Evolutionary conservation across 345 rosid species (phyloP), one percentile per base, ranked within the genome.

Genomic region (Hibiscus syriacus): DNA sequence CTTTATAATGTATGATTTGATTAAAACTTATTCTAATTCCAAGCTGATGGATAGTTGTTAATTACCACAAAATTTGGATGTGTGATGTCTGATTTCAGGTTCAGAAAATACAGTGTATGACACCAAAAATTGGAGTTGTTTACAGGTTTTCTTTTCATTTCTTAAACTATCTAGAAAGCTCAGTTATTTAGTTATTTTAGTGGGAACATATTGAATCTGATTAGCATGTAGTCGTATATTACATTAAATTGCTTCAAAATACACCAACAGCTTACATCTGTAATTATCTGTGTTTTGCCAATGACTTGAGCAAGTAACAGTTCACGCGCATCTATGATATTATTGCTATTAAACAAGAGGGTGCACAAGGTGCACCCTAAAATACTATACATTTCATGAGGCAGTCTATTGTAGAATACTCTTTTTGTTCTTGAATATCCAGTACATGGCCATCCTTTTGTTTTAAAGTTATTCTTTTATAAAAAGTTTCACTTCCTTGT

Each of bases 71-170:
- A 60, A n/a, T 65, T 20, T 66, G 36, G 57, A 1, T 29, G 41
- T 48, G 50, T 39, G 23, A 30, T 64, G 6, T n/a, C 25, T 29
- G 71, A 34, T 73, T 72, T 30, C 84, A 92, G 98, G 95, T 92
- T 80, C 95, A 92, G 72, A 92, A 92, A 73, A 90, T 92, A 72
- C 95, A 92, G 81, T 69, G 54, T 20, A 74, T 92, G 72, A 90
- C 98, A 1, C 98, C 96, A 45, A 90, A 92, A 55, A 92, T 92
- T 72, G 98, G 96, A 81, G 92, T 90, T 80, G 96, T 92, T n/a
- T 92, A 90, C 89, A 23, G 61, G 50, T 46, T 46, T 16, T 46
- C 50, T 16, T 46, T 46, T 46, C 46, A 41, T 9, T 41, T 41
- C 46, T 9, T 41, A 5, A 34, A 1, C 6, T 34, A 2, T 2